Evolutionary conservation across 139 green algal genomes (phyloP), one percentile per base, ranked within the genome.

Genomic region (Diplosphaera chodatii): DNA sequence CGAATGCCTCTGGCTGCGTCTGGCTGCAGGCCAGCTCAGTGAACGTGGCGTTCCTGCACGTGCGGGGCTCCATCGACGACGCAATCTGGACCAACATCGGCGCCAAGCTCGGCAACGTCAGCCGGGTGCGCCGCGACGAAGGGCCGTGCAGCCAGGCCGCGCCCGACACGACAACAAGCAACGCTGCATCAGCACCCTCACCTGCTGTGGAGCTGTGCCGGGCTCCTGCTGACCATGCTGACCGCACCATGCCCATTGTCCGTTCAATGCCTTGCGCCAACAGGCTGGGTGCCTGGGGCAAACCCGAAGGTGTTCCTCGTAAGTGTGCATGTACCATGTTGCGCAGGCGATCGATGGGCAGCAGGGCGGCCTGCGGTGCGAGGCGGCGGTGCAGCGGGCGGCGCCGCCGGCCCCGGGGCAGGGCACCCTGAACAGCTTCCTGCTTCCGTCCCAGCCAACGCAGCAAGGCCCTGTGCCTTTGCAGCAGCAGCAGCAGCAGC

Each of bases 1-100:
- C 25, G 16, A 27, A n/a, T 25, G 48, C 25, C 3, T 18, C 48
- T 27, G 48, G 16, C 48, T 59, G 10, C 48, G 40, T 15, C 72
- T 80, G 40, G 6, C 62, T 32, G 22, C 86, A 93, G 77, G 68
- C 70, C 41, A 80, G 63, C 66, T 74, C 65, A 3, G 89, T 97
- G 21, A 89, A 86, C 68, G 82, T 96, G 22, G 83, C 90, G 21
- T 92, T 88, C 75, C 78, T 96, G 40, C 84, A 93, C 68, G 90
- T 89, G 15, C 77, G 74, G 41, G 72, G 72, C 70, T 93, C 84
- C 55, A 85, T 95, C 21, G 94, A 98, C 74, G 94, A 98, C 70
- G 78, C 97, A 33, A 97, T 94, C 16, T 94, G 88, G 88, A 10
- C 21, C 25, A 67, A 34, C 15, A 64, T 83, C 21, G 70, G 83